Evolutionary conservation across 176 grass and related monocot species (phyloP).

Genomic region (Puccinellia tenuiflora): DNA sequence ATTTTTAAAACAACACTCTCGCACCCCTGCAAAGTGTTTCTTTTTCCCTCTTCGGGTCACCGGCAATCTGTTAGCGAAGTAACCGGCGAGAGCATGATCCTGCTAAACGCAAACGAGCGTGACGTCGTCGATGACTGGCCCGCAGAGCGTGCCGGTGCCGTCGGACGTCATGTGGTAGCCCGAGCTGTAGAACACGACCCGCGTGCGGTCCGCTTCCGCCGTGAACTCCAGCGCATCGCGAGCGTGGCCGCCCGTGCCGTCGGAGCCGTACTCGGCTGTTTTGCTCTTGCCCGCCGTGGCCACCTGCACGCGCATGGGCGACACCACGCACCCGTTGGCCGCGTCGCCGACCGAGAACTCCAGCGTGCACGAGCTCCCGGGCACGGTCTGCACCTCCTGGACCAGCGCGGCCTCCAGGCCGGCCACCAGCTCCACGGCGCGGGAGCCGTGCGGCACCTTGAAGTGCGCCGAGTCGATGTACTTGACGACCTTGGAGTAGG

Average conservation of each 20-base stretch:
- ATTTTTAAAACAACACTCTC: too few relatives aligned
- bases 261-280: conserved; percentile 11
- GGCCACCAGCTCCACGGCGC: conserved; percentile 43
- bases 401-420: conserved; percentile 41
- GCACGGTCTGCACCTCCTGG: conserved; percentile 30
- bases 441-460: conserved; percentile 31
- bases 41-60: too few relatives aligned
- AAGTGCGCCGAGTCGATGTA: conserved; percentile 43
- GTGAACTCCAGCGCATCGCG: conserved; percentile 30
- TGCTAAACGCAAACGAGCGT: background rate
- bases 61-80: too few relatives aligned
- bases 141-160: conserved; percentile 39
- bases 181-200: conserved; percentile 26
- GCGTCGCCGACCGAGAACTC: conserved; percentile 42
- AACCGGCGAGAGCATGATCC: background rate
- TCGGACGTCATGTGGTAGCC: conserved; percentile 29
- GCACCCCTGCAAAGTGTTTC: too few relatives aligned
- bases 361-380: conserved; percentile 27
- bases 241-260: conserved; percentile 21
- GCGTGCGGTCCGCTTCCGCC: background rate
- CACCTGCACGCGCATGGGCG: conserved; percentile 29
- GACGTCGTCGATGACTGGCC: conserved; percentile 31
- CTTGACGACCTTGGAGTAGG: conserved; percentile 40
- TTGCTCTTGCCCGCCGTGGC: conserved; percentile 9
- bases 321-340: conserved; percentile 5